Conservation (phyloP, 106 monocot genomes). For the Phalaenopsis equestris region DNA sequence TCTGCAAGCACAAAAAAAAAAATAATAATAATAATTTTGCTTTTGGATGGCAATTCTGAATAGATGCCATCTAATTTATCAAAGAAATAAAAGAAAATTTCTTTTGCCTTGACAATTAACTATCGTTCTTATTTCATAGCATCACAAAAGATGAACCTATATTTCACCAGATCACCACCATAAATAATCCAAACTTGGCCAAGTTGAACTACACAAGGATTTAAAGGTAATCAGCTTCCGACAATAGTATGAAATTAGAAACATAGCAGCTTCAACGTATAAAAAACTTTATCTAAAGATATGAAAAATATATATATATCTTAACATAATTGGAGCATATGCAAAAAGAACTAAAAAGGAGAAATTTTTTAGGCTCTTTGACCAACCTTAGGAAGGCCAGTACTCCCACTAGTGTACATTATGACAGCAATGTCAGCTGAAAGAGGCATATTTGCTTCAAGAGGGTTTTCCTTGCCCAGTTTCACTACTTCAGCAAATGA, state of each 20-base stretch:
- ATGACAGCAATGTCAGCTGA: slow-evolving; percentile 86
- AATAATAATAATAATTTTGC: not conserved
- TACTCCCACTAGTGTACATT: slow-evolving; percentile 99
- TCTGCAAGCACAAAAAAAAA: not conserved
- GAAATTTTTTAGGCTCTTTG: not conserved
- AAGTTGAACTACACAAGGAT: not conserved
- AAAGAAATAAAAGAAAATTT: not conserved
- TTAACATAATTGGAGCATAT: not conserved
- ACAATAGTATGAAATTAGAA: not conserved
- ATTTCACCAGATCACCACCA: not conserved
- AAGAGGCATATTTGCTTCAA: slow-evolving; percentile 56
- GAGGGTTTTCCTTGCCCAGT: slow-evolving; percentile 56
- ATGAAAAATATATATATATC: not conserved
- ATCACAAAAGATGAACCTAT: not conserved
- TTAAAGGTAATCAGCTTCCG: not conserved
- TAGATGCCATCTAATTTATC: not conserved
- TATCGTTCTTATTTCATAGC: not conserved
- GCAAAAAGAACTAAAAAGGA: not conserved
- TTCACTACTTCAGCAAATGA: slow-evolving; percentile 80
- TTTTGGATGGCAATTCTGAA: not conserved
- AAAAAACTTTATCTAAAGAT: not conserved
- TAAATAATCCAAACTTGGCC: not conserved
- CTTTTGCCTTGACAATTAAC: not conserved
- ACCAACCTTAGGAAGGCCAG: slow-evolving; percentile 94
- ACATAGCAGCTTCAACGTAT: not conserved